Evolutionary conservation across 768 basidiomycete species (phyloP).

Genomic region (Calvatia gigantea): DNA sequence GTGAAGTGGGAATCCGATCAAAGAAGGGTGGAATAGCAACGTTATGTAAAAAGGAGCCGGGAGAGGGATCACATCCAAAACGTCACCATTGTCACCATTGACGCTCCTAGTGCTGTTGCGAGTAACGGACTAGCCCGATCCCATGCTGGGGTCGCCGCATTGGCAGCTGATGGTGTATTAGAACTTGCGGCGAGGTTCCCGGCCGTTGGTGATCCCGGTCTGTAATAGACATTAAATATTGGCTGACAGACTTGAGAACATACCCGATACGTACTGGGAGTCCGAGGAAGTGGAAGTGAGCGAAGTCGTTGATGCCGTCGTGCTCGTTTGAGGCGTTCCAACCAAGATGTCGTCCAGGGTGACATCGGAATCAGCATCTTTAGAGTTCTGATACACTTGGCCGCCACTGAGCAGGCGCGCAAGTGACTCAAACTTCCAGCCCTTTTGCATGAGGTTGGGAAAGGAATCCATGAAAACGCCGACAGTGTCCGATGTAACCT

Average conservation of each 20-base stretch:
- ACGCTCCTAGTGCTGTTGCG: not conserved
- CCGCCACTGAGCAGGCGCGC: slow-evolving; percentile 38
- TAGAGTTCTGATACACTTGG: slow-evolving; percentile 44
- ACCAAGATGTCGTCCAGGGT: slow-evolving; percentile 18
- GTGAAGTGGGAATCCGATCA: slow-evolving; percentile 2
- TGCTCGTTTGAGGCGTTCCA: slow-evolving; percentile 2
- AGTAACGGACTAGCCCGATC: not conserved
- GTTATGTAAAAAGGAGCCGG: not conserved
- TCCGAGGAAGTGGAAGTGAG: not conserved
- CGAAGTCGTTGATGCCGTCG: not conserved
- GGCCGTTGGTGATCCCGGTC: not conserved
- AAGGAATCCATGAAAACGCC: slow-evolving; percentile 63
- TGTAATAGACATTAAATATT: not conserved
- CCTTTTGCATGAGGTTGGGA: slow-evolving; percentile 58
- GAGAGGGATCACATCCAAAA: slow-evolving; percentile 4
- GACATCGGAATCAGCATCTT: slow-evolving; percentile 27
- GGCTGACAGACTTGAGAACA: not conserved
- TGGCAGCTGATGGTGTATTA: not conserved
- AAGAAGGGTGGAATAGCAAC: slow-evolving; percentile 6
- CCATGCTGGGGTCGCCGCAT: not conserved
- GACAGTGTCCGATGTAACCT: slow-evolving; percentile 59
- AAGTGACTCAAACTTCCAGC: slow-evolving; percentile 68
- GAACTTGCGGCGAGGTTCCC: slow-evolving; percentile 11
- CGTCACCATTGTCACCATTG: slow-evolving; percentile 1
- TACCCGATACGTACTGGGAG: not conserved